Evolutionary conservation across 1,284 basidiomycete species (phyloP), one percentile per base, ranked within the genome.

Genomic region (Rhodotorula sp.): DNA sequence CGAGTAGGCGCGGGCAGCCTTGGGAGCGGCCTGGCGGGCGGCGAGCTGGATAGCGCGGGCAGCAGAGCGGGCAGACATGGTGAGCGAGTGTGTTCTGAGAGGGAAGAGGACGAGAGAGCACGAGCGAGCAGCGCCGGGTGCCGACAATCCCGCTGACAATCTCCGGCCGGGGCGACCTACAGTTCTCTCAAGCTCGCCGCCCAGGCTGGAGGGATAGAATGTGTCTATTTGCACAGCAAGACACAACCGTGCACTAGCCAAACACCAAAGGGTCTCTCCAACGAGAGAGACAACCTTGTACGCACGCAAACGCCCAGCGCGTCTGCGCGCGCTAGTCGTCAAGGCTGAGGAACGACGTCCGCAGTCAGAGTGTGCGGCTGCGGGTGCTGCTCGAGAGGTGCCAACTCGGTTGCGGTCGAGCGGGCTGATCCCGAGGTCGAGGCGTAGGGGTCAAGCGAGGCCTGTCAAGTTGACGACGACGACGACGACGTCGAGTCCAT

Each of bases 1-100:
- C 59, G 68, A 66, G 69, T 63, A 74, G 62, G 64, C 55, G 46
- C 69, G 72, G 34, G 64, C 60, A 29, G 61, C 61, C 59, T 59
- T 64, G 53, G 72, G 66, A 7, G 60, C 64, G 34, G 59, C 65
- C 59, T 72, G 71, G 56, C 69, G 68, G 52, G 63, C 62, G 46
- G 65, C 62, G 56, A 63, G 62, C 49, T 53, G 58, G 53, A 68
- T 56, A 17, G 68, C 46, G 44, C 54, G 51, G 34, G 62, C 57
- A 24, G 67, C 62, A 48, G 59, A 39, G 24, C 61, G 60, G 61
- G 64, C 59, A 58, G 67, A 66, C 67, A 72, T 72, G 15, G 34
- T 32, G 34, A n/a, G 30, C 3, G 22, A 24, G 56, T 5, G 48
- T 32, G 17, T 30, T 36, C 32, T n/a, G 36, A 46, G 44, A 24